A percentile compares a stretch with the other conserved stretches of the same genome.
Conservation (phyloP, 345 rosid genomes). For the Erysimum cheiranthoides region DNA sequence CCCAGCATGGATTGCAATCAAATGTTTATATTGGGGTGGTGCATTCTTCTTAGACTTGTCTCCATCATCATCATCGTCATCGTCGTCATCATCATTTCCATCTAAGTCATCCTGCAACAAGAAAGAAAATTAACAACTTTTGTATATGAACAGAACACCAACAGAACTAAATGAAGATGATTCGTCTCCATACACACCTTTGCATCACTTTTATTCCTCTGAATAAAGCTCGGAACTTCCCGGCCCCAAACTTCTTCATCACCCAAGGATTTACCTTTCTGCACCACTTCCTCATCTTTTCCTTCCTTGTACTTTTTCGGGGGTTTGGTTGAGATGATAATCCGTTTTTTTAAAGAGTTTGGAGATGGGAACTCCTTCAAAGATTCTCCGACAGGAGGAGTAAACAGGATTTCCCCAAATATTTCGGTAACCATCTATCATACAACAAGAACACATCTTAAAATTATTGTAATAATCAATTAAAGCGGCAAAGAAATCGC, state of each 20-base stretch:
- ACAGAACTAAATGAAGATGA: constrained; percentile 25
- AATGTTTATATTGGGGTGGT: constrained; percentile 51
- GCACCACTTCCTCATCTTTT: constrained; percentile 39
- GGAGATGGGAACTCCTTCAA: constrained; percentile 81
- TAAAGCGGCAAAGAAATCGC: neutral
- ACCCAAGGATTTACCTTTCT: constrained; percentile 52
- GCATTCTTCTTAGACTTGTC: constrained; percentile 43
- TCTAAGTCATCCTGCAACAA: constrained; percentile 53
- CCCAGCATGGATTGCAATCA: constrained; percentile 58
- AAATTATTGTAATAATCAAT: neutral
- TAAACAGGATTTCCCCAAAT: constrained; percentile 75
- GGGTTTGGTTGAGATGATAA: constrained; percentile 86
- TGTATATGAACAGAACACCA: constrained; percentile 35
- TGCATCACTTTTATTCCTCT: constrained; percentile 32
- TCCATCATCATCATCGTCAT: constrained; percentile 40
- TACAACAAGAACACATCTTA: constrained; percentile 25
- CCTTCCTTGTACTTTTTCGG: constrained; percentile 72
- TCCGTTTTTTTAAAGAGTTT: constrained; percentile 57
- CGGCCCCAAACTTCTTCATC: constrained; percentile 84
- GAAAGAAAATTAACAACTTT: neutral
- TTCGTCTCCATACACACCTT: constrained; percentile 24
- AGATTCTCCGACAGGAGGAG: constrained; percentile 66
- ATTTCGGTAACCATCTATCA: constrained; percentile 75
- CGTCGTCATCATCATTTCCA: constrained; percentile 42
- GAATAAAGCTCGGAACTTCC: constrained; percentile 62